Percentiles rank a stretch among this genome's conserved stretches.
These are phyloP conservation scores for Candida quercuum DNA, from an alignment of 805 yeast species.

Conservation along the genomic window DNA sequence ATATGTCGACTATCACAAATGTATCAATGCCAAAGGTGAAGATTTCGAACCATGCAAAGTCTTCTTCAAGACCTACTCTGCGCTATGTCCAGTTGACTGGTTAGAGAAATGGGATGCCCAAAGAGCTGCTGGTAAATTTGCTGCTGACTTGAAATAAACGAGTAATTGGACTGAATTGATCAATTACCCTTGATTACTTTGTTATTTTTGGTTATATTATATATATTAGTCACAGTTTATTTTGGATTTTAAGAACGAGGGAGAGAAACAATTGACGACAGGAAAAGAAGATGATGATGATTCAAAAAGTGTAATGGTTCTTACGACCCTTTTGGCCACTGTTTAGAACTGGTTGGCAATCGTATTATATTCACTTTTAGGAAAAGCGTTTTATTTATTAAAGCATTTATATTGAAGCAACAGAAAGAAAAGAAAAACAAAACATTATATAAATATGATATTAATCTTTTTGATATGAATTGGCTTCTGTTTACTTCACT, in stretches of 20 bases:
- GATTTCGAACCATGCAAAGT: slow-evolving; percentile 97
- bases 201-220: too few species aligned
- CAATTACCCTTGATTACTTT: too few species aligned
- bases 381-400: not conserved
- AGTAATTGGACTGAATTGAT: too few species aligned
- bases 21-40: slow-evolving; percentile 95
- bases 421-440: not conserved
- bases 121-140: slow-evolving; percentile 58
- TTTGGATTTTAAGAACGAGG: too few species aligned
- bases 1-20: slow-evolving; percentile 96
- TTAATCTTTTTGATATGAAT: not conserved
- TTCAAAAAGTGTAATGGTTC: too few species aligned
- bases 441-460: slow-evolving; percentile 1
- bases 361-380: not conserved
- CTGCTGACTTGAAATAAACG: slow-evolving; percentile 38
- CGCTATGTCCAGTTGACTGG: slow-evolving; percentile 85
- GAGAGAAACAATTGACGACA: too few species aligned
- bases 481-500: too few species aligned
- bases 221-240: too few species aligned
- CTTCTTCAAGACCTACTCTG: slow-evolving; percentile 84
- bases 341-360: too few species aligned
- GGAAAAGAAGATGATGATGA: too few species aligned
- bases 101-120: slow-evolving; percentile 85
- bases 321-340: too few species aligned
- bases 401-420: not conserved